phyloP scores from a whole-genome alignment of 768 basidiomycete genomes.

The Dacryopinax spathularia region DNA sequence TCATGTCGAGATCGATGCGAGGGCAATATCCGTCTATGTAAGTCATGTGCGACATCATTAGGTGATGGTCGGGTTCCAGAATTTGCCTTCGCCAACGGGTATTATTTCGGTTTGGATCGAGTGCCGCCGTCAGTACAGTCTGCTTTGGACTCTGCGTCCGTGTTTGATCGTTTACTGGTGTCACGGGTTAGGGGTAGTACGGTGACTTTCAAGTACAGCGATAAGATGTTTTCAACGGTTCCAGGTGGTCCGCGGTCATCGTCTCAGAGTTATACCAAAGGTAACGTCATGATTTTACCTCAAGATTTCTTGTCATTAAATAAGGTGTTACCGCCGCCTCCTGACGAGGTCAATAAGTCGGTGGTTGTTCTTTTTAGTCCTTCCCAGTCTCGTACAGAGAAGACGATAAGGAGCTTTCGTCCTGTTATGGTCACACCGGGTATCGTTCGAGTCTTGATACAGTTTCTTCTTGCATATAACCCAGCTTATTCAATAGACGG shows the following conservation, averaged over 20 bases:
- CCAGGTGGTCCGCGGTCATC: background rate
- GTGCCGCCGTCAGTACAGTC: background rate
- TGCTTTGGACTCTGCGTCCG: background rate
- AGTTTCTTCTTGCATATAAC: background rate
- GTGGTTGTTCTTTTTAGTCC: background rate
- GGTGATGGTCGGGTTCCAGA: background rate
- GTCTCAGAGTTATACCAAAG: background rate
- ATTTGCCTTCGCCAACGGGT: background rate
- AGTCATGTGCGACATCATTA: background rate
- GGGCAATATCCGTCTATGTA: background rate
- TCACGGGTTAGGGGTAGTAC: background rate
- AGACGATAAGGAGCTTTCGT: background rate
- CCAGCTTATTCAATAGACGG: background rate
- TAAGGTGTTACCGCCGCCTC: background rate
- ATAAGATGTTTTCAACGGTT: background rate
- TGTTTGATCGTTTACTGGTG: background rate
- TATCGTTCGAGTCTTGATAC: background rate
- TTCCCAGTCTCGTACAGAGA: background rate
- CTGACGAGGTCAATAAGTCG: background rate
- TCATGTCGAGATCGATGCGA: background rate
- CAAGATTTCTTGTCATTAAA: background rate
- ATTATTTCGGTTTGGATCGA: background rate
- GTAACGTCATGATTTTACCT: background rate
- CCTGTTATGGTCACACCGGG: background rate
- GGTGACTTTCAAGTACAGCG: background rate